A percentile compares a stretch with the other conserved stretches of the same genome.
Evolutionary conservation across 176 grass and related monocot species (phyloP).

Genomic region (Aegilops longissima): DNA sequence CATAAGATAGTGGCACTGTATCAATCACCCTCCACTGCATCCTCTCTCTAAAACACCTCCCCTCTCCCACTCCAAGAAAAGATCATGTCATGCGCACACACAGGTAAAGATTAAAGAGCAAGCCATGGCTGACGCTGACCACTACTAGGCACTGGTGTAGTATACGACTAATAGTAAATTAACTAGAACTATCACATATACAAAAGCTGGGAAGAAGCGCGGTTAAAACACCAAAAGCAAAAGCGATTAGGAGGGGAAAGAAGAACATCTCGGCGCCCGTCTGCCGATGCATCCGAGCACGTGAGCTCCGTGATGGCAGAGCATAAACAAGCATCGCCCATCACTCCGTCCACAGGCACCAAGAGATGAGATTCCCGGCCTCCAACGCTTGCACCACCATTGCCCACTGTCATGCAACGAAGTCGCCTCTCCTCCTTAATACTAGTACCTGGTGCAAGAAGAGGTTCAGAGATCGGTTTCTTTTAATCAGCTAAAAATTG

Average conservation of each 20-base stretch:
- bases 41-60: background rate
- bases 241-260: background rate
- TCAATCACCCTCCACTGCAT: slow-evolving; percentile 2
- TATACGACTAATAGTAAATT: slow-evolving; percentile 22
- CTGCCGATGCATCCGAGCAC: slow-evolving; percentile 22
- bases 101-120: slow-evolving; percentile 30
- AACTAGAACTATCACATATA: slow-evolving; percentile 38
- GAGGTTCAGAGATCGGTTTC: slow-evolving; percentile 19
- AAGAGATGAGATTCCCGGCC: slow-evolving; percentile 40
- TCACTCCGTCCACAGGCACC: slow-evolving; percentile 24
- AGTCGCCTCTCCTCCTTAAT: slow-evolving; percentile 26
- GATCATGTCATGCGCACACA: slow-evolving; percentile 28
- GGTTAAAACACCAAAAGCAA: slow-evolving; percentile 11
- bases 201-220: slow-evolving; percentile 25
- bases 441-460: slow-evolving; percentile 6
- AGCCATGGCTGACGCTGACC: slow-evolving; percentile 35
- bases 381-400: slow-evolving; percentile 23
- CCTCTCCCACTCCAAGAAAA: slow-evolving; percentile 29
- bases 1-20: background rate
- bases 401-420: slow-evolving; percentile 1
- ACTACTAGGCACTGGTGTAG: slow-evolving; percentile 19
- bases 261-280: slow-evolving; percentile 14
- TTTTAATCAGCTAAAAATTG: slow-evolving; percentile 6
- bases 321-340: slow-evolving; percentile 10
- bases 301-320: slow-evolving; percentile 36